These are phyloP conservation scores for Solanum chiquidenum DNA, from an alignment of 257 asterid genomes.

Conservation along the genomic window DNA sequence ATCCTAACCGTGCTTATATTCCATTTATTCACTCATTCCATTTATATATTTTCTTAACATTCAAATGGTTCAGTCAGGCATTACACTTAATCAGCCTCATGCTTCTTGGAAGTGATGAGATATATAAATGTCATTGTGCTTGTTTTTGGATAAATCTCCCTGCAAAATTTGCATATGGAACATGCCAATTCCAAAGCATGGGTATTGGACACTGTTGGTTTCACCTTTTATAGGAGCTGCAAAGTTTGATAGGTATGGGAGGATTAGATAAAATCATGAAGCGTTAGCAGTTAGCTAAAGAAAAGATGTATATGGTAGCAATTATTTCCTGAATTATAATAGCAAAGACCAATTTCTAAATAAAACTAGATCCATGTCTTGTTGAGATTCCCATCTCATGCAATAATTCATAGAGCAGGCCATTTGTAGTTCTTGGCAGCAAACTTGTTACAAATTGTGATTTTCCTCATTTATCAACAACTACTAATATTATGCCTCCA, in stretches of 20 bases:
- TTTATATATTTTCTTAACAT: not conserved
- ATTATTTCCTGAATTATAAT: not conserved
- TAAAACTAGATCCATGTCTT: not conserved
- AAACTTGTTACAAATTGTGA: not conserved
- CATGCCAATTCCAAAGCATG: not conserved
- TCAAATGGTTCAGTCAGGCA: not conserved
- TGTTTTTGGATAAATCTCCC: not conserved
- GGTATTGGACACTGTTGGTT: not conserved
- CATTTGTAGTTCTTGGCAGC: not conserved
- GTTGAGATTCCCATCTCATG: not conserved
- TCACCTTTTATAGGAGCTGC: not conserved
- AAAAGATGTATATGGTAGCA: not conserved
- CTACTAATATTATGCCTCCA: not conserved
- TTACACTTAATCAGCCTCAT: not conserved
- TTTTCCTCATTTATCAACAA: not conserved
- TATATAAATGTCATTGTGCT: not conserved
- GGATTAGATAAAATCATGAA: not conserved
- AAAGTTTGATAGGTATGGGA: not conserved
- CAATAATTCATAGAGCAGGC: not conserved
- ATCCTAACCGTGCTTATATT: not conserved
- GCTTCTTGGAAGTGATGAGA: not conserved
- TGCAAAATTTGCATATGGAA: not conserved
- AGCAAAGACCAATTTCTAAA: not conserved
- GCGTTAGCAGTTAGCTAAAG: not conserved
- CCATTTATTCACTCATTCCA: not conserved